These are phyloP conservation scores for Dryadomyces quercus-mongolicae DNA, from an alignment of 2,329 filamentous ascomycete genomes.

Conservation along the genomic window DNA sequence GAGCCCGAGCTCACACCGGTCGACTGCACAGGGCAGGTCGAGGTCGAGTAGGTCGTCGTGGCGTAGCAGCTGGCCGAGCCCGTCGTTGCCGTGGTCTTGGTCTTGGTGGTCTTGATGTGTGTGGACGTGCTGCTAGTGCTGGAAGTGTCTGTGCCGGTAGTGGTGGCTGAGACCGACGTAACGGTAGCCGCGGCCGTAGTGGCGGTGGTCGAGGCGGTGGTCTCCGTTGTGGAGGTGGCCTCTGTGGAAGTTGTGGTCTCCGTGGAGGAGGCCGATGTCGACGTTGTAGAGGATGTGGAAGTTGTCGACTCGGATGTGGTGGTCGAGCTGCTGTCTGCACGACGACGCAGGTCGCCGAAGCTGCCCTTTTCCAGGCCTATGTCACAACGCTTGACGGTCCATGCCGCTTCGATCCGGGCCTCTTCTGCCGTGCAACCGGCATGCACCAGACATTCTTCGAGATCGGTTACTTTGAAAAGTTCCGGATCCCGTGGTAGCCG, in stretches of 20 bases:
- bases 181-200: background rate
- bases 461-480: constrained; percentile 11
- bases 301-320: constrained; percentile 1
- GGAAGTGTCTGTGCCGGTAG: constrained; percentile 18
- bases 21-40: constrained; percentile 26
- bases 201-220: constrained; percentile 18
- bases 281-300: background rate
- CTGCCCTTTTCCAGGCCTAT: background rate
- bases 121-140: constrained; percentile 24
- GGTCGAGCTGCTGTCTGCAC: constrained; percentile 4
- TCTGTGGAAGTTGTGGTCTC: constrained; percentile 4
- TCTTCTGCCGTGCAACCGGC: constrained; percentile 25
- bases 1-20: constrained; percentile 21
- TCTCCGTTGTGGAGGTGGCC: constrained; percentile 5
- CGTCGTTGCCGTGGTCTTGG: constrained; percentile 10
- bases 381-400: constrained; percentile 21
- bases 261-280: background rate
- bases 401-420: constrained; percentile 20
- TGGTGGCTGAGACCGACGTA: constrained; percentile 6
- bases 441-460: constrained; percentile 25
- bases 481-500: constrained; percentile 11
- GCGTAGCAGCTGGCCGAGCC: constrained; percentile 18
- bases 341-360: constrained; percentile 13
- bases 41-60: constrained; percentile 22
- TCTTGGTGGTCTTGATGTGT: constrained; percentile 21